Conservation (phyloP, 208 protist genomes). For the Strigomonas culicis region DNA sequence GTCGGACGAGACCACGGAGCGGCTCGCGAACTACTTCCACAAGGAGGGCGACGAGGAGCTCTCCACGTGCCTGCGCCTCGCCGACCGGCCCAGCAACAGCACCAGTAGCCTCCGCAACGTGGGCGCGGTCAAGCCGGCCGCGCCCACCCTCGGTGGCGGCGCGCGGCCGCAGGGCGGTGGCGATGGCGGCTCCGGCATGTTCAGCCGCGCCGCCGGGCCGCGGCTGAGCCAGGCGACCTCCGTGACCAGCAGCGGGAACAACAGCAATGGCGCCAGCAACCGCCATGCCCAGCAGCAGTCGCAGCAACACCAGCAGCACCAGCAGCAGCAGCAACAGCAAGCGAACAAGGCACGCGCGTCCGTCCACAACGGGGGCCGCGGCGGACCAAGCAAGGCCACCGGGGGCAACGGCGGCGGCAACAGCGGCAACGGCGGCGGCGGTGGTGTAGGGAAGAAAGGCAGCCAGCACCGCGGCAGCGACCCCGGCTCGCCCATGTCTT, state of each 20-base stretch:
- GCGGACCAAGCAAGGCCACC: not conserved
- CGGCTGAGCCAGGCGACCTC: slow-evolving; percentile 5
- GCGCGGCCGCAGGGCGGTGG: too few species aligned
- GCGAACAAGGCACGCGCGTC: not conserved
- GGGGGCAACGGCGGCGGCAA: not conserved
- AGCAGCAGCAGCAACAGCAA: slow-evolving; percentile 9
- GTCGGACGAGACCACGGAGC: slow-evolving; percentile 47
- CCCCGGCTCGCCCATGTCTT: slow-evolving; percentile 10
- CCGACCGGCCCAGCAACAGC: too few species aligned
- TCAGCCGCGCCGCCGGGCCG: not conserved
- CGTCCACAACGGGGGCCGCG: too few species aligned
- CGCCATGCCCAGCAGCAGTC: not conserved
- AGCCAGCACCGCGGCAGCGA: slow-evolving; percentile 20
- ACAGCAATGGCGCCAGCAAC: slow-evolving; percentile 3
- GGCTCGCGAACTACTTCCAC: slow-evolving; percentile 20
- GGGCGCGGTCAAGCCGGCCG: too few species aligned
- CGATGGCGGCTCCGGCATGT: too few species aligned
- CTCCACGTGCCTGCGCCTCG: too few species aligned
- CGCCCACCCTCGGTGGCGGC: too few species aligned
- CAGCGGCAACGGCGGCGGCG: not conserved
- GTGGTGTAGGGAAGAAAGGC: slow-evolving; percentile 17
- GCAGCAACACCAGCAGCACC: not conserved
- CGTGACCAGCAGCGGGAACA: slow-evolving; percentile 4
- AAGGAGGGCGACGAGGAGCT: not conserved
- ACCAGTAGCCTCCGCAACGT: too few species aligned